Evolutionary conservation across 1,284 basidiomycete genomes (phyloP), one percentile per base, ranked within the genome.

Genomic region (Irpex sp.): DNA sequence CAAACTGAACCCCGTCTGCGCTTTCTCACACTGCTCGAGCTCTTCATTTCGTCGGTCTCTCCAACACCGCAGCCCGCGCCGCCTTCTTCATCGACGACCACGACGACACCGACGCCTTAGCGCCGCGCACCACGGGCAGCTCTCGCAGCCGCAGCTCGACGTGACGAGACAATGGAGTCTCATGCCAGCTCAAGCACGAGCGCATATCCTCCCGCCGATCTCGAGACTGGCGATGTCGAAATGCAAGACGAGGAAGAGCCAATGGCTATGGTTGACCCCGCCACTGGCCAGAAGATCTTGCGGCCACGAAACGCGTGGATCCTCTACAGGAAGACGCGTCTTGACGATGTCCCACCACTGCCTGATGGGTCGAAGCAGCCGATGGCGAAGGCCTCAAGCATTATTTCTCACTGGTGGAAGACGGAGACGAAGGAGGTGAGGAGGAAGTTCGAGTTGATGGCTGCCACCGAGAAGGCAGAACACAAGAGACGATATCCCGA

Each of bases 221-320:
- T 47, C 53, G 48, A 23, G n/a, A 39, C 21, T 7, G 58, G 49
- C 51, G 59, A 63, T 14, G 33, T 45, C 28, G 52, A 52, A 42
- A 56, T 58, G n/a, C 59, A 49, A 28, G 49, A 47, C 52, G 62
- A 63, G 33, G 59, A 57, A 16, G 51, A 58, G 58, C 62, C 57
- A n/a, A 57, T 60, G 52, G 57, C 57, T 36, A 57, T 60, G 52
- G 57, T 63, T 35, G 58, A 63, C 42, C 63, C 63, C 28, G 39
- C 58, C 4, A 58, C 53, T 36, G 60, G 61, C 12, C 62, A 67
- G 61, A 83, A 69, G 62, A 80, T 83, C 0, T 87, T 87, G 1
- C 83, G 93, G 0, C 94, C 94, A 2, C 86, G 88, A 16, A 96
- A 96, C 72, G 88, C 94, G 0, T 96, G 93, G 92, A 96, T 97